phyloP scores from a whole-genome alignment of 192 early-diverging fungal species.

The Mortierella antarctica region DNA sequence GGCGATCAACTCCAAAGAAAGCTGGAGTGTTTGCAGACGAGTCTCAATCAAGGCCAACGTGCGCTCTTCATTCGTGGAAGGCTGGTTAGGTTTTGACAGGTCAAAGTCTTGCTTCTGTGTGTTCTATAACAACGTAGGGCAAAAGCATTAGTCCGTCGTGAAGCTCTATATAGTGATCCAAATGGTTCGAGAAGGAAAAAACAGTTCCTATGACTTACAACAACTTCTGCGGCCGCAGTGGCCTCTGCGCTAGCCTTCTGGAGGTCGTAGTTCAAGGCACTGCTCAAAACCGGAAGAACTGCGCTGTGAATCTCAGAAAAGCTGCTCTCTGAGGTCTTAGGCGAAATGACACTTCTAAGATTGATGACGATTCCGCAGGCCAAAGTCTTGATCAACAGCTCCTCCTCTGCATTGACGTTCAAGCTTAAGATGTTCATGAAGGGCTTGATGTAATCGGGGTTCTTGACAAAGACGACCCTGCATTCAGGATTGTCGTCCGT shows the following conservation, averaged over 20 bases:
- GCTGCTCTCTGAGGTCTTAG: conserved; percentile 40
- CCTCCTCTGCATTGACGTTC: conserved; percentile 61
- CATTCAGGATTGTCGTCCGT: conserved; percentile 80
- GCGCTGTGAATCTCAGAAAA: conserved; percentile 55
- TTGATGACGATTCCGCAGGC: conserved; percentile 72
- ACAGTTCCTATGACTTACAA: conserved; percentile 39
- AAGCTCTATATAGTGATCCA: no score
- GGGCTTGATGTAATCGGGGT: conserved; percentile 63
- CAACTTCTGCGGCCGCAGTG: conserved; percentile 46
- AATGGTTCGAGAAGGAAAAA: not conserved
- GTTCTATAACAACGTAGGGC: conserved; percentile 16
- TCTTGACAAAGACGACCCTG: conserved; percentile 65
- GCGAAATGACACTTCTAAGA: conserved; percentile 57
- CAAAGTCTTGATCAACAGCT: conserved; percentile 73
- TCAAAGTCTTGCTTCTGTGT: conserved; percentile 37
- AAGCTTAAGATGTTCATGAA: conserved; percentile 62
- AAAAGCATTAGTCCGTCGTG: not conserved
- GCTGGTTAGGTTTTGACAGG: conserved; percentile 47
- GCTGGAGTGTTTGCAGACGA: conserved; percentile 69
- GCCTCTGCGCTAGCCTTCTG: conserved; percentile 59
- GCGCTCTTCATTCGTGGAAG: conserved; percentile 27
- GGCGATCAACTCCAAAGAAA: conserved; percentile 85
- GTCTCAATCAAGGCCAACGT: conserved; percentile 61
- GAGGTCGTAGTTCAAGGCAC: conserved; percentile 61
- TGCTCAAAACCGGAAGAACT: conserved; percentile 58